phyloP scores from a whole-genome alignment of 1,284 basidiomycete species.

The Gymnopus androsaceus region DNA sequence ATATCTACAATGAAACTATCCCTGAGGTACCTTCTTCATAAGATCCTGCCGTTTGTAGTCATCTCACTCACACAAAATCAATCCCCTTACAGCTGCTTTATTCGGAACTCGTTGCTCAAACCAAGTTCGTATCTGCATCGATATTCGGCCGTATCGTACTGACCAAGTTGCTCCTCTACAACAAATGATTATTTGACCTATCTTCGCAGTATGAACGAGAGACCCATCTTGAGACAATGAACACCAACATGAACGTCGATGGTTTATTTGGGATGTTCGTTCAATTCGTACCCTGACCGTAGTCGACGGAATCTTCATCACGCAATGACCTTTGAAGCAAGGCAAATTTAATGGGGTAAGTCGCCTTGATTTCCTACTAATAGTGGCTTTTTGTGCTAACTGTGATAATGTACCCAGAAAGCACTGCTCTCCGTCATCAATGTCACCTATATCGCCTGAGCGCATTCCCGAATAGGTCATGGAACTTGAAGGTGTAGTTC shows the following conservation, averaged over 20 bases:
- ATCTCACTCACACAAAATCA: no score
- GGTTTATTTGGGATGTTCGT: slow-evolving; percentile 34
- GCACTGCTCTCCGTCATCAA: slow-evolving; percentile 32
- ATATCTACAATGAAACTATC: slow-evolving; percentile 42
- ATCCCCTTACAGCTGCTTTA: slow-evolving; percentile 23
- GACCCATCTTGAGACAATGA: slow-evolving; percentile 26
- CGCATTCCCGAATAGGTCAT: slow-evolving; percentile 18
- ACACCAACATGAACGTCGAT: slow-evolving; percentile 25
- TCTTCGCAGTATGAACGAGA: slow-evolving; percentile 24
- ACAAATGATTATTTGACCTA: slow-evolving; percentile 16
- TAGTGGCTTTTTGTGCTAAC: slow-evolving; percentile 18
- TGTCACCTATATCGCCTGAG: slow-evolving; percentile 21
- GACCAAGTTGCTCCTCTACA: neutral
- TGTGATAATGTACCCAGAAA: slow-evolving; percentile 12
- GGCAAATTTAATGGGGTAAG: slow-evolving; percentile 34
- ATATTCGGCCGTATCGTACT: neutral
- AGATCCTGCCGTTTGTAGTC: no score
- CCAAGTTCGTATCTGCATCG: slow-evolving; percentile 13
- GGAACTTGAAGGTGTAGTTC: slow-evolving; percentile 25
- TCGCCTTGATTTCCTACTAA: neutral
- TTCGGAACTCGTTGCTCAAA: slow-evolving; percentile 18
- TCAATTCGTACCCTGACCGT: slow-evolving; percentile 38
- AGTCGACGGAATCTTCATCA: slow-evolving; percentile 38
- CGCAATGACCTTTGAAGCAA: slow-evolving; percentile 30
- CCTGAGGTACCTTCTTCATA: slow-evolving; percentile 36